phyloP scores from a whole-genome alignment of 202 grass and related monocot species.

The Panicum hallii region DNA sequence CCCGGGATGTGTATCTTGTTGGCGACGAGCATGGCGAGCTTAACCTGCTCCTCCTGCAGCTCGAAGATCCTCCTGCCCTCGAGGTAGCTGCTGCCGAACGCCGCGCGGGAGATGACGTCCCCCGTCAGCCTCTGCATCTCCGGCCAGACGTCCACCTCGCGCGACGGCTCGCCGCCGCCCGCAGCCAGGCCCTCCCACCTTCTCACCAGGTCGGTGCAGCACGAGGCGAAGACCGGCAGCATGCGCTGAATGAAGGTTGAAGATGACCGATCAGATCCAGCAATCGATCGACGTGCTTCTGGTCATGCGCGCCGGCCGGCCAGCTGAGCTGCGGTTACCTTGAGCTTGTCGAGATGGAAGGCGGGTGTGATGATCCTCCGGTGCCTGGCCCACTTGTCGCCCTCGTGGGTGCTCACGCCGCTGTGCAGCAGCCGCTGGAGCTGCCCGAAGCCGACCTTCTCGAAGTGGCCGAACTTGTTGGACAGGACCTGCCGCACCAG shows the following conservation, averaged over 20 bases:
- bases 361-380: conserved; percentile 63
- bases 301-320: too few relatives aligned
- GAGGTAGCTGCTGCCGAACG: conserved; percentile 63
- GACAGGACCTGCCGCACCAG: conserved; percentile 45
- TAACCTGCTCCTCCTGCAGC: conserved; percentile 51
- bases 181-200: conserved; percentile 42
- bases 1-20: conserved; percentile 47
- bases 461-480: conserved; percentile 59
- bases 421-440: conserved; percentile 30
- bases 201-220: conserved; percentile 47
- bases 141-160: conserved; percentile 52
- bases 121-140: conserved; percentile 63
- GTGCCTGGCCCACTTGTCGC: conserved; percentile 61
- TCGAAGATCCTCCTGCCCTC: conserved; percentile 61
- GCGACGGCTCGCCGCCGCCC: background rate
- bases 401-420: conserved; percentile 42
- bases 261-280: background rate
- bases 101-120: conserved; percentile 61
- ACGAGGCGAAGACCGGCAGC: conserved; percentile 57
- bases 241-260: conserved; percentile 43
- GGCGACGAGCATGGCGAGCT: conserved; percentile 5
- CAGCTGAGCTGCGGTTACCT: conserved; percentile 25
- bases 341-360: conserved; percentile 63
- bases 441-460: conserved; percentile 29
- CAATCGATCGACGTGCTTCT: too few relatives aligned